Base-by-base conservation (phyloP, 257 asterid genomes). In the Henckelia pumila region DNA sequence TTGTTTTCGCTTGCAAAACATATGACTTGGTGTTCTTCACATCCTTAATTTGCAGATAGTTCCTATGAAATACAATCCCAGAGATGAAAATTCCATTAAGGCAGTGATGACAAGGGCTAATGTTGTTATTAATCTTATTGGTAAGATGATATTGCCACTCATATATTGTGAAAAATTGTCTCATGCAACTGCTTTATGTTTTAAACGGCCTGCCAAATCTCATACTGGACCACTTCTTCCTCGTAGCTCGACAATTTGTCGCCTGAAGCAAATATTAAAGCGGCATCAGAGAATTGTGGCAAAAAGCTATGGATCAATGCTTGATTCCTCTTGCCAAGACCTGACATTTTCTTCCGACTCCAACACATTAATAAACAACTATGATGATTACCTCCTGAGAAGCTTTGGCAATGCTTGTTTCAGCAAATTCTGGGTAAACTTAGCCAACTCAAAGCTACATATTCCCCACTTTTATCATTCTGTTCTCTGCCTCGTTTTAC, bases 31-130 rank as follows among this genome's bases (percentile, higher is more conserved):
- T 17, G 17, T 47, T 22, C 63, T 10, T 33, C 28, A 14, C 53
- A 19, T 33, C 47, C 61, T 29, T 56, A 2, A 10, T 33, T 5
- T 71, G 83, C 88, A 94, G 99, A 87, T 94, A 74, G 96, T 94
- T 82, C 99, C 99, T 53, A 91, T 94, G 99, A 80, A 86, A 73
- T 94, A 85, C 76, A 71, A 88, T 75, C 99, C 96, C 62, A 86
- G 99, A 74, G 97, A 94, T 76, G 97, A 87, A 62, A 69, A 75
- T 75, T 91, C 99, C 20, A 77, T 94, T 72, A 94, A 91, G 84
- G 99, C 97, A 20, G 96, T 84, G 72, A 88, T 94, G 99, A 97
- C 97, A 59, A 94, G 91, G 84, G 98, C 96, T 66, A 94, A 94
- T 74, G 96, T 94, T 81, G 96, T 94, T 61, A 94, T 94, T 73